Base-by-base conservation (phyloP, 495 filamentous ascomycete genomes). In the Penicillium crystallinum region DNA sequence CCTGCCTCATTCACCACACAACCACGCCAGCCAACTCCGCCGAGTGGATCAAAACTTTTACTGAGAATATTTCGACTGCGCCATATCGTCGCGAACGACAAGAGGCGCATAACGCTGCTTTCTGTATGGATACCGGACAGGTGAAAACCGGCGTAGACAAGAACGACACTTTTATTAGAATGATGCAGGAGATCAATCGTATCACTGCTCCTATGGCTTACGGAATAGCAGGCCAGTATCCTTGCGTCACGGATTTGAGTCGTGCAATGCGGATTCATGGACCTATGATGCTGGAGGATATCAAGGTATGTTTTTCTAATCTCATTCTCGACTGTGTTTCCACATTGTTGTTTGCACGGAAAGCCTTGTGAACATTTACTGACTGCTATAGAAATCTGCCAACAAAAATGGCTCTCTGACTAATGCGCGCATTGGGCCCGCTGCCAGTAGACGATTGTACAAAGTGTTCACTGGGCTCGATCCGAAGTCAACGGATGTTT, bases 101-200 rank as follows among this genome's bases (percentile, higher is more conserved):
- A 68, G 60, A 65, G 17, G 61, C 57, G 1, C 70, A 76, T 30
- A 74, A 79, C 29, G 82, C 85, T 6, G 78, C 81, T 3, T 93
- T 93, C 71, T 92, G 89, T 68, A 90, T 92, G 83, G 89, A 90
- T 34, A 69, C 72, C 0, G 90, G 90, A 0, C 90, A 93, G 63
- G 88, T 93, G 30, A 86, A 84, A 43, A 78, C 84, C 0, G 90
- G 88, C 37, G 79, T 84, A 17, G 80, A 82, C 43, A 72, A 79
- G 15, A 58, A 69, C 17, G 89, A 93, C 56, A 91, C 83, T 0
- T 93, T 84, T 54, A 68, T 82, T 37, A 84, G 83, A 56, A 89
- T 92, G 88, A 73, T 95, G 37, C 85, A 91, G 66, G 84, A 90
- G 68, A 78, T 92, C 19, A 72, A 78, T 23, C 81, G 87, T 17